phyloP scores from a whole-genome alignment of 2,329 filamentous ascomycete genomes.

The Monosporascus sp. region DNA sequence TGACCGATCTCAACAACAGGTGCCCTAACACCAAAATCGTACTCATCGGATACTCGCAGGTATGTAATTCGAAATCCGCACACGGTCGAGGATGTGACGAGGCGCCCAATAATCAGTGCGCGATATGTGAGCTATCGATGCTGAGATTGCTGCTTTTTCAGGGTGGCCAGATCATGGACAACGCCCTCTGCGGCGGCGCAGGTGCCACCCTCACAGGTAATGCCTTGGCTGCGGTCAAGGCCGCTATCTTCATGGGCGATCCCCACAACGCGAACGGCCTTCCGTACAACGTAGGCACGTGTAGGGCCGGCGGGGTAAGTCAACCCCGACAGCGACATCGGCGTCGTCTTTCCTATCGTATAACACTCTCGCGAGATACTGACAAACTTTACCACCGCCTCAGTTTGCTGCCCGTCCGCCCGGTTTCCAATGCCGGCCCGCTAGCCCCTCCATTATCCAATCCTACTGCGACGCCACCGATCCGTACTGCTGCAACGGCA shows the following conservation, averaged over 20 bases:
- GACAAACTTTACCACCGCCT: not conserved
- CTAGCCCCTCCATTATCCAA: constrained; percentile 46
- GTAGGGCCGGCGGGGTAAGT: constrained; percentile 53
- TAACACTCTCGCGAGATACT: not conserved
- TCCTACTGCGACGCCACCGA: constrained; percentile 61
- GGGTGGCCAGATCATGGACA: constrained; percentile 59
- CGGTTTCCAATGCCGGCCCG: constrained; percentile 52
- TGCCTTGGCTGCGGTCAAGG: constrained; percentile 51
- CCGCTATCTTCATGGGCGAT: constrained; percentile 58
- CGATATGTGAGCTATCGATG: no score
- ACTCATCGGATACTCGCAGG: constrained; percentile 59
- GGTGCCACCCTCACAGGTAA: constrained; percentile 40
- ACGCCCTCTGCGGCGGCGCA: constrained; percentile 54
- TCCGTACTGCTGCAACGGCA: constrained; percentile 63
- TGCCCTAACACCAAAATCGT: constrained; percentile 55
- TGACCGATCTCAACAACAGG: constrained; percentile 47
- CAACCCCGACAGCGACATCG: not conserved
- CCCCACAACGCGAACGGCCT: constrained; percentile 50
- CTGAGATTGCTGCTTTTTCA: constrained; percentile 16
- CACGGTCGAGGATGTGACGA: no score
- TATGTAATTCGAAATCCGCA: not conserved
- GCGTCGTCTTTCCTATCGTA: not conserved
- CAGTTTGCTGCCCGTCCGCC: constrained; percentile 56
- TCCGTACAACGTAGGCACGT: constrained; percentile 58
- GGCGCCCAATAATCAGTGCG: no score